Percentiles rank a stretch among this genome's conserved stretches.
These are phyloP conservation scores for Triticum monococcum DNA, from an alignment of 176 grass and related monocot species.

Conservation along the genomic window DNA sequence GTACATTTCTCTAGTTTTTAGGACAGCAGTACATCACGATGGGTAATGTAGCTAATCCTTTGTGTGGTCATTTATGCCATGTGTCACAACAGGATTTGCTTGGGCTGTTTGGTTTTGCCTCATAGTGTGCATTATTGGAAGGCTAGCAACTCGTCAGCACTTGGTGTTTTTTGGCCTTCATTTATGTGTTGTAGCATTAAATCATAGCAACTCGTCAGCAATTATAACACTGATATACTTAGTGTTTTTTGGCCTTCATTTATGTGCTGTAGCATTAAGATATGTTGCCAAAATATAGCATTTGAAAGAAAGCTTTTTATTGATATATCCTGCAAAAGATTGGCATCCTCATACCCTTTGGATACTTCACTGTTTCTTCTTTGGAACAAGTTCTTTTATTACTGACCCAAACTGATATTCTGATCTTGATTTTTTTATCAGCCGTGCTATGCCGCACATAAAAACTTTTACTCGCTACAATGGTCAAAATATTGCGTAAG, in stretches of 20 bases:
- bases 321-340: background rate
- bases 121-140: background rate
- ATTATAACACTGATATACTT: background rate
- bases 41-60: background rate
- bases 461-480: constrained; percentile 90
- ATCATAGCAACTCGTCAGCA: background rate
- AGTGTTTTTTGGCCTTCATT: background rate
- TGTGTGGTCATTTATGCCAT: background rate
- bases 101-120: background rate
- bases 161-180: no score
- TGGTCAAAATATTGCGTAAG: constrained; percentile 89
- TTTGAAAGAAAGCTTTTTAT: background rate
- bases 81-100: constrained; percentile 1
- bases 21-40: background rate
- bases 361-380: background rate
- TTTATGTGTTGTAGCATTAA: no score
- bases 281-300: background rate
- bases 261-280: background rate
- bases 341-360: background rate
- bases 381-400: background rate
- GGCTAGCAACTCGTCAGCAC: background rate
- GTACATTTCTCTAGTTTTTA: background rate
- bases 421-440: constrained; percentile 42
- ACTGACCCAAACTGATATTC: constrained; percentile 16
- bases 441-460: constrained; percentile 92